Evolutionary conservation across 2,329 filamentous ascomycete species (phyloP).

Genomic region (Colletotrichum costaricense): DNA sequence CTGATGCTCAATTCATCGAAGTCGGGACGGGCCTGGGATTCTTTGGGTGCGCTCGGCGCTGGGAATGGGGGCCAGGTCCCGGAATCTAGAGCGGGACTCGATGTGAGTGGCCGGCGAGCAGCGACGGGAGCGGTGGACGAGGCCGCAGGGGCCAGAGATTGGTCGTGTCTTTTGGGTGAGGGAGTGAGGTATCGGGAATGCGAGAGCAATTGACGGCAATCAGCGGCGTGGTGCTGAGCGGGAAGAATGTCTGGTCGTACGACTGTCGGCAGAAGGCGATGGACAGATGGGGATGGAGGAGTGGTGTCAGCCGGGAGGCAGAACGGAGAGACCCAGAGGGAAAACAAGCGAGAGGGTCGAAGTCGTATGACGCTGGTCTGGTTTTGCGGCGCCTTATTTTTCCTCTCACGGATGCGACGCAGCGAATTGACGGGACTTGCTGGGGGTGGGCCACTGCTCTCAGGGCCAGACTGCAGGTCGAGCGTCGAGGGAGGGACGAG

Average conservation of each 20-base stretch:
- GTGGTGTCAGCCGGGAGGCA: conserved; percentile 24
- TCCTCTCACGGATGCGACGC: background rate
- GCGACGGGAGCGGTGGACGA: conserved; percentile 22
- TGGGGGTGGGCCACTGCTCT: background rate
- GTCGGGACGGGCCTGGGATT: conserved; percentile 16
- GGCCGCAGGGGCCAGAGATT: conserved; percentile 15
- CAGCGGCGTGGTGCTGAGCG: conserved; percentile 25
- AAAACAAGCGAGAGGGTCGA: background rate
- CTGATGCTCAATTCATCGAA: conserved; percentile 37
- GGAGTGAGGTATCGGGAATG: background rate
- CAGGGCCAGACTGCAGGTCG: background rate
- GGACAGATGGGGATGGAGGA: conserved; percentile 20
- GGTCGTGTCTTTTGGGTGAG: background rate
- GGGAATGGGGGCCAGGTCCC: conserved; percentile 13
- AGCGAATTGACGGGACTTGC: background rate
- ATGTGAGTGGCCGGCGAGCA: conserved; percentile 23
- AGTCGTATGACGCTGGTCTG: conserved; percentile 34
- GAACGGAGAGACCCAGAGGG: conserved; percentile 21
- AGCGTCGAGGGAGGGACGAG: background rate
- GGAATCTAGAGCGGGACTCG: conserved; percentile 17
- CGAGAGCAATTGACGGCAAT: conserved; percentile 17
- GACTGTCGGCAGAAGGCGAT: conserved; percentile 30
- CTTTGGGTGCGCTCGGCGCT: background rate
- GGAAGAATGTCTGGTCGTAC: conserved; percentile 17
- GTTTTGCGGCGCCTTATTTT: background rate